phyloP scores from a whole-genome alignment of 169 alveolate genomes.

The Plasmodium adleri region DNA sequence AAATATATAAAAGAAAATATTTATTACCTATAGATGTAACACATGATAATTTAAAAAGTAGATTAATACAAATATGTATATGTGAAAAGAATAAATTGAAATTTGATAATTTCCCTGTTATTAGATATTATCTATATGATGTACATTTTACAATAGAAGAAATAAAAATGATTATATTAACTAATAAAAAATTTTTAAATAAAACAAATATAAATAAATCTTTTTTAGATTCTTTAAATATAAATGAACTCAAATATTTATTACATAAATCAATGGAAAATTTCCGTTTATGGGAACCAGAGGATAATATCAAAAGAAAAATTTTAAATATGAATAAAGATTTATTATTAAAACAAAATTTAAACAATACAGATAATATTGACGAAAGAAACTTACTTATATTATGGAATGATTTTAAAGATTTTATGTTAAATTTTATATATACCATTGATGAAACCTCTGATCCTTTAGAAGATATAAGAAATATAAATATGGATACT shows the following conservation, averaged over 20 bases:
- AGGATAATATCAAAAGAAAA: constrained; percentile 47
- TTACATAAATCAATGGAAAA: constrained; percentile 74
- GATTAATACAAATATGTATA: constrained; percentile 60
- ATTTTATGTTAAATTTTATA: constrained; percentile 57
- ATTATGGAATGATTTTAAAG: constrained; percentile 77
- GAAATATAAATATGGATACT: neutral
- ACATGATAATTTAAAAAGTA: constrained; percentile 50
- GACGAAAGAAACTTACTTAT: constrained; percentile 37
- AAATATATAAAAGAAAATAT: constrained; percentile 52
- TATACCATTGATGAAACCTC: constrained; percentile 2
- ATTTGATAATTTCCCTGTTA: constrained; percentile 66
- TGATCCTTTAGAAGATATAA: constrained; percentile 18
- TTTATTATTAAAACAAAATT: constrained; percentile 46
- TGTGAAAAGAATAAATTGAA: constrained; percentile 52
- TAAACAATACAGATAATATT: constrained; percentile 27
- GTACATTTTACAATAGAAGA: constrained; percentile 41
- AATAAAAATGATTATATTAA: constrained; percentile 36
- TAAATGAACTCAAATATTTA: constrained; percentile 65
- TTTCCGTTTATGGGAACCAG: constrained; percentile 77
- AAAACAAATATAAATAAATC: constrained; percentile 46
- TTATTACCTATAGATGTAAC: constrained; percentile 75
- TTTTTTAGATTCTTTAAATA: constrained; percentile 31
- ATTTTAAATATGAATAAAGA: constrained; percentile 64
- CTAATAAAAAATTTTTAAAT: constrained; percentile 60
- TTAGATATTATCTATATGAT: constrained; percentile 71